A percentile compares a stretch with the other conserved stretches of the same genome.
phyloP scores from a whole-genome alignment of 441 rosid species.

The Adansonia madagascariensis region DNA sequence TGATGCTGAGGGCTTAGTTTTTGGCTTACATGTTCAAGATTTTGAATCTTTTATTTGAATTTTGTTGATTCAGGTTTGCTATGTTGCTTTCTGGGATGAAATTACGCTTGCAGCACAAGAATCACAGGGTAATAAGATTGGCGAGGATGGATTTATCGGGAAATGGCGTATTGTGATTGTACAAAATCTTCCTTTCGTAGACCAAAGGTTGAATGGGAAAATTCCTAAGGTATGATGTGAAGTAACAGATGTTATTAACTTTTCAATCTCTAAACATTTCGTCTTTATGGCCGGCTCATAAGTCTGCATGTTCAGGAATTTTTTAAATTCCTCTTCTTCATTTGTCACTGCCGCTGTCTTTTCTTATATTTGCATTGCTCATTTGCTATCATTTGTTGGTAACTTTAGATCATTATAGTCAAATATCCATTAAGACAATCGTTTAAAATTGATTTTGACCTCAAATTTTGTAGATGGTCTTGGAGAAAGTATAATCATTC shows the following conservation, averaged over 20 bases:
- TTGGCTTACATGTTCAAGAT: constrained; percentile 19
- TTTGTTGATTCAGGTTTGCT: constrained; percentile 76
- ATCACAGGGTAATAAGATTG: constrained; percentile 60
- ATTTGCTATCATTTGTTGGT: neutral
- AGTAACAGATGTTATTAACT: neutral
- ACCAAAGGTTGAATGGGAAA: constrained; percentile 95
- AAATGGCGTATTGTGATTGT: constrained; percentile 92
- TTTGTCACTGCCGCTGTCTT: neutral
- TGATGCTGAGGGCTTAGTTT: constrained; percentile 26
- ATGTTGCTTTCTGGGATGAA: constrained; percentile 96
- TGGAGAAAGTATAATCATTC: neutral
- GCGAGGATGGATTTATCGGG: constrained; percentile 63
- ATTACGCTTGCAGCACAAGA: constrained; percentile 79
- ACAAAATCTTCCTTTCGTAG: constrained; percentile 79
- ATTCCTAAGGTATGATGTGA: constrained; percentile 75
- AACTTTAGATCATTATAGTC: constrained; percentile 1
- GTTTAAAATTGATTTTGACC: constrained; percentile 15
- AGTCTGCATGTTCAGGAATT: neutral
- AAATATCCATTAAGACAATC: neutral
- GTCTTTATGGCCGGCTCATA: neutral
- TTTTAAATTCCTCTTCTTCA: neutral
- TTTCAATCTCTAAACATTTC: neutral
- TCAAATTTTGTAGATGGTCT: neutral
- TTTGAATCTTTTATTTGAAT: constrained; percentile 16
- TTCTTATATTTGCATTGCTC: neutral